These are phyloP conservation scores for Inga leiocalycina DNA, from an alignment of 306 rosid species.

Conservation along the genomic window DNA sequence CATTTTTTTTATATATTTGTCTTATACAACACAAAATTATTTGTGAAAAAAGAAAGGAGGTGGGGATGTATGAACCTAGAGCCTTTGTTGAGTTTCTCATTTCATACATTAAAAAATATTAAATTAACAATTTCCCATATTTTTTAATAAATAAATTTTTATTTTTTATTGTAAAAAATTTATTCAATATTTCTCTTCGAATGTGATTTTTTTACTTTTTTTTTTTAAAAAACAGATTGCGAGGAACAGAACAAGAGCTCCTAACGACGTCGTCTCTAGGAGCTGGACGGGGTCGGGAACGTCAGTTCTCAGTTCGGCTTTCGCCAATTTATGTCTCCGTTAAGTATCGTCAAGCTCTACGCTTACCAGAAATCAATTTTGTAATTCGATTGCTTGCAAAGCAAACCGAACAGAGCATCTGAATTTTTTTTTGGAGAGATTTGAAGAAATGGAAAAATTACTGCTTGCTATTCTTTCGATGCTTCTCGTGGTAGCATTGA, in stretches of 20 bases:
- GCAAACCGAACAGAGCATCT: not conserved
- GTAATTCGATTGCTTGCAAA: not conserved
- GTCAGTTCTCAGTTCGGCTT: not conserved
- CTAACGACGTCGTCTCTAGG: not conserved
- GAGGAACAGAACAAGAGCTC: not conserved
- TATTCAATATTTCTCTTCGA: too few relatives aligned
- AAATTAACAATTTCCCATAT: too few relatives aligned
- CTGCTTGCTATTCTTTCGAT: slow-evolving; percentile 56
- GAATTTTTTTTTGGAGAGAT: not conserved
- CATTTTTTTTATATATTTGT: too few relatives aligned
- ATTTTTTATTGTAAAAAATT: too few relatives aligned
- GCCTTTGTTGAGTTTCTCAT: too few relatives aligned
- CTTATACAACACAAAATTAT: too few relatives aligned
- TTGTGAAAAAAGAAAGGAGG: too few relatives aligned
- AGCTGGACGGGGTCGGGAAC: not conserved
- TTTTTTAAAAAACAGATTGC: too few relatives aligned
- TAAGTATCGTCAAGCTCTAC: not conserved
- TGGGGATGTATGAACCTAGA: too few relatives aligned
- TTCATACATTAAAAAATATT: too few relatives aligned
- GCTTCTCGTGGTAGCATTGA: slow-evolving; percentile 58
- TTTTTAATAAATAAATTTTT: too few relatives aligned
- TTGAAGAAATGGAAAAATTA: slow-evolving; percentile 69
- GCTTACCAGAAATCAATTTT: not conserved
- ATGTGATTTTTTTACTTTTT: too few relatives aligned
- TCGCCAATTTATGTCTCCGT: not conserved